Base-by-base conservation (phyloP, 129 eudicot genomes). In the Oenanthe sinensis region DNA sequence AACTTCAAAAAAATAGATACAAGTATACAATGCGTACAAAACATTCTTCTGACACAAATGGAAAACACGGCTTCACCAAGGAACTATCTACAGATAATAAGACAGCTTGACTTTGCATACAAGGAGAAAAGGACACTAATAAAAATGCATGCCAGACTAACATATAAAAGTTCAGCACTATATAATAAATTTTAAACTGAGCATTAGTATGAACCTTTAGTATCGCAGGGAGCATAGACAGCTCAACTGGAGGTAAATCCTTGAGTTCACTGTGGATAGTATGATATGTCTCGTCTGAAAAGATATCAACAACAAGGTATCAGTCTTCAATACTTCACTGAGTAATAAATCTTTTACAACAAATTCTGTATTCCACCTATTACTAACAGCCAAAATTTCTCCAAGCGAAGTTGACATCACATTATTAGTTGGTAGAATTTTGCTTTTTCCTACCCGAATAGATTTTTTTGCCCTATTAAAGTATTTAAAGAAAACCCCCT, bases 221-320 rank as follows among this genome's bases (percentile, higher is more conserved):
- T 77, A 95, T 89, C 79, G 89, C 87, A 48, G 97, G 96, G 20
- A 95, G 96, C 33, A 92, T 84, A 58, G 98, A 91, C 37, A 95
- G 89, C 91, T 95, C 98, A 81, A 95, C 97, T 42, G 94, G 93
- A 78, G 98, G 97, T 81, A 95, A 84, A 88, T 91, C 98, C 88
- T 92, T 87, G 84, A 95, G 63, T 86, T 90, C 97, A 83, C 84
- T 88, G 85, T 86, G 89, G 77, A 87, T 84, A 82, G 83, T 90
- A 82, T 87, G 93, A 79, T 79, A 91, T 65, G 96, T 79, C 78
- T 95, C 98, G 81, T 84, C 98, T 95, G 88, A 76, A 91, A 33
- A 85, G 84, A 50, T 43, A 81, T 81, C 71, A 76, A 80, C 39
- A 68, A 65, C 33, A 33, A 40, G 58, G 52, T 55, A 78, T 80